A percentile compares a stretch with the other conserved stretches of the same genome.
phyloP scores from a whole-genome alignment of 768 basidiomycete genomes.

The Auricularia auricula-judae region DNA sequence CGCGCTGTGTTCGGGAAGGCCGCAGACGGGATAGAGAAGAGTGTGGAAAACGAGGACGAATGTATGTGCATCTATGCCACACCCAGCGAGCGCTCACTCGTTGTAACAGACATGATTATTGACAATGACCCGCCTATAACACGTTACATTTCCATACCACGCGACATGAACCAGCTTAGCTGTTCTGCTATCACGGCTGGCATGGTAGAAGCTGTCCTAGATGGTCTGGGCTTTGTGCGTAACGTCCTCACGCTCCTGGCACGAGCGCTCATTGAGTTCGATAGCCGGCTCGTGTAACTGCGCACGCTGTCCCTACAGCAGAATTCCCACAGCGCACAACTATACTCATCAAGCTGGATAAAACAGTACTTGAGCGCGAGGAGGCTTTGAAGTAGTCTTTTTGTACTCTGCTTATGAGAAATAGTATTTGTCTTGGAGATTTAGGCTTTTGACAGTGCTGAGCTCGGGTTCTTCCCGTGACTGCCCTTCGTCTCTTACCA shows the following conservation, averaged over 20 bases:
- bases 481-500: background rate
- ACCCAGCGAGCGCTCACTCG: constrained; percentile 1
- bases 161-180: constrained; percentile 86
- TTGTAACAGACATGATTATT: constrained; percentile 80
- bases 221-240: constrained; percentile 87
- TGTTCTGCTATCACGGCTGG: constrained; percentile 98
- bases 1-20: constrained; percentile 86
- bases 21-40: constrained; percentile 92
- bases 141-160: constrained; percentile 84
- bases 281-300: constrained; percentile 93
- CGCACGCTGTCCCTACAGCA: constrained; percentile 80
- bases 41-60: constrained; percentile 93
- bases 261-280: constrained; percentile 4
- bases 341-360: constrained; percentile 95
- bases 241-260: background rate
- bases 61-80: constrained; percentile 37
- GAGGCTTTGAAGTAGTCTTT: constrained; percentile 62
- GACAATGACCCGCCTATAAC: constrained; percentile 93
- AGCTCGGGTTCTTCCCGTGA: background rate
- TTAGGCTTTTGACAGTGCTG: background rate
- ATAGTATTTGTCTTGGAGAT: too few relatives aligned
- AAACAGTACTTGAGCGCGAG: constrained; percentile 86
- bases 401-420: background rate
- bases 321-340: constrained; percentile 79
- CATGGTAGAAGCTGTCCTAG: constrained; percentile 92